Evolutionary conservation across 371 early-diverging fungal species (phyloP).

Genomic region (Mucor sp.): DNA sequence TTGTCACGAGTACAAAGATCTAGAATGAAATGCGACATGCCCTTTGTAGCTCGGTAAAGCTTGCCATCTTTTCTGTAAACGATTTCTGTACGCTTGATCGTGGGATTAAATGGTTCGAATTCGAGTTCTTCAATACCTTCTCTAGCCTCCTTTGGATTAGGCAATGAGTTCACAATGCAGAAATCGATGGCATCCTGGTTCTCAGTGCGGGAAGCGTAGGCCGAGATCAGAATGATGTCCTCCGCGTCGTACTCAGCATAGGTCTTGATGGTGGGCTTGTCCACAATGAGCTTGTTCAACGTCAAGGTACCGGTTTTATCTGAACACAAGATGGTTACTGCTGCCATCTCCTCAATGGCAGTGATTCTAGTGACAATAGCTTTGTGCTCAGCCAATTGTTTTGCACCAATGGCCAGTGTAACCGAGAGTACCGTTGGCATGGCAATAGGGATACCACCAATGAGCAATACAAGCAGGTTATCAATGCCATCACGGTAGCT

Average conservation of each 20-base stretch:
- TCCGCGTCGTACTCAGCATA: conserved; percentile 53
- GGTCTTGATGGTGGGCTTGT: conserved; percentile 52
- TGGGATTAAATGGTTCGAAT: conserved; percentile 83
- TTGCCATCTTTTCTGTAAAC: conserved; percentile 61
- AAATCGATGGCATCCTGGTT: conserved; percentile 73
- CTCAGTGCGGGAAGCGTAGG: conserved; percentile 65
- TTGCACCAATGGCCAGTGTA: conserved; percentile 90
- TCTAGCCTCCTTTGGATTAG: conserved; percentile 50
- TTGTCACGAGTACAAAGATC: conserved; percentile 66
- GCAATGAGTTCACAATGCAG: conserved; percentile 62
- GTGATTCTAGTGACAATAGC: conserved; percentile 85
- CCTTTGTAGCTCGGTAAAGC: conserved; percentile 62
- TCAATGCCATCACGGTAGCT: conserved; percentile 62
- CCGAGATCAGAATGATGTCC: conserved; percentile 53
- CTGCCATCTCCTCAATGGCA: conserved; percentile 87
- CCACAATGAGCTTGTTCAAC: conserved; percentile 81
- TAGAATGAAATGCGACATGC: conserved; percentile 67
- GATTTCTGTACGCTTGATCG: conserved; percentile 79
- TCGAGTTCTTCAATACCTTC: conserved; percentile 57
- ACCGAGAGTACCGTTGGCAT: conserved; percentile 84
- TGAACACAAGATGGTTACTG: conserved; percentile 85
- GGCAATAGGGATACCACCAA: conserved; percentile 73
- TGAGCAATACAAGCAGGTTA: conserved; percentile 65
- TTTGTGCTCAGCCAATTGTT: conserved; percentile 86
- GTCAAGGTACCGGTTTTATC: conserved; percentile 96